These are phyloP conservation scores for Cinchona pubescens DNA, from an alignment of 257 asterid species.

Conservation along the genomic window DNA sequence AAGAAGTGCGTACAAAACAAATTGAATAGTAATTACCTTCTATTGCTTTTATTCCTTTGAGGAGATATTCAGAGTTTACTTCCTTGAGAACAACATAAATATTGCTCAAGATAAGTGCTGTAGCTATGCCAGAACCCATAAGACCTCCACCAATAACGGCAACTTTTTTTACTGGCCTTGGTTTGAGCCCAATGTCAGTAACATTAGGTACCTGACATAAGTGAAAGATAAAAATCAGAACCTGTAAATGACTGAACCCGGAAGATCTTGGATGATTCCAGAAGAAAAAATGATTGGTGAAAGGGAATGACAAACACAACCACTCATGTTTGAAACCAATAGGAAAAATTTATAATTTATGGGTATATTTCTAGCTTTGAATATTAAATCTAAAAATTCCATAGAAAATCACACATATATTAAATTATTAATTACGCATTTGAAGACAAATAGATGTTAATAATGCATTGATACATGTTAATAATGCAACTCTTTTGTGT, in stretches of 20 bases:
- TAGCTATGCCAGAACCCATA: slow-evolving; percentile 99
- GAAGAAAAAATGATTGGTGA: background rate
- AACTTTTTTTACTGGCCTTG: slow-evolving; percentile 73
- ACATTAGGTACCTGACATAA: slow-evolving; percentile 74
- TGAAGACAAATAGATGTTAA: no score
- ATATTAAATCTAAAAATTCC: no score
- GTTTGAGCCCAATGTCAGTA: slow-evolving; percentile 87
- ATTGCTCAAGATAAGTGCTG: slow-evolving; percentile 70
- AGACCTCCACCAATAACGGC: slow-evolving; percentile 97
- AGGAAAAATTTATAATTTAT: no score
- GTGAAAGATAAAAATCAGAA: slow-evolving; percentile 12
- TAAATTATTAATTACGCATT: no score
- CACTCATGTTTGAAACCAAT: background rate
- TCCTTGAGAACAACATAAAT: slow-evolving; percentile 76
- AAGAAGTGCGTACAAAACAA: background rate
- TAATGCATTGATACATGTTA: background rate
- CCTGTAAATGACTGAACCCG: background rate
- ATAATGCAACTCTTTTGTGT: background rate
- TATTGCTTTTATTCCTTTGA: slow-evolving; percentile 67
- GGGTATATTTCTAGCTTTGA: no score
- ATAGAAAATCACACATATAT: no score
- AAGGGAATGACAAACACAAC: background rate
- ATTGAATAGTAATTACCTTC: slow-evolving; percentile 49
- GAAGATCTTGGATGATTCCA: background rate
- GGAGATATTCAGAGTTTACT: slow-evolving; percentile 79